A percentile compares a stretch with the other conserved stretches of the same genome.
Conservation (phyloP, 2,329 filamentous ascomycete genomes). For the Tolypocladium album region DNA sequence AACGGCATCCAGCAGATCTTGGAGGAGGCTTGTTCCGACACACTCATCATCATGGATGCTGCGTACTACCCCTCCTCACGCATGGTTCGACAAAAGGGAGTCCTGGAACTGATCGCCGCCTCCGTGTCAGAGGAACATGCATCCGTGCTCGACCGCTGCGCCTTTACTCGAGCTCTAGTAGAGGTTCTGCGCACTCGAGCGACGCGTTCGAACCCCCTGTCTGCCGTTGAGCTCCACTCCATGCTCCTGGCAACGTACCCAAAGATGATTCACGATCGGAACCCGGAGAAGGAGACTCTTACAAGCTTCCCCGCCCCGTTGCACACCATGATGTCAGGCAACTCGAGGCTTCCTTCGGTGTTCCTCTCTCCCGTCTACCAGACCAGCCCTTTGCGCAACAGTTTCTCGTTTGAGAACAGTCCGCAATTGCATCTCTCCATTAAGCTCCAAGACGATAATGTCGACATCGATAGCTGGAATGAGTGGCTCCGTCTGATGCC, state of each 20-base stretch:
- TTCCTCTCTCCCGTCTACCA: conserved; percentile 40
- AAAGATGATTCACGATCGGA: conserved; percentile 38
- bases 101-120: conserved; percentile 46
- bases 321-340: conserved; percentile 44
- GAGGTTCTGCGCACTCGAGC: conserved; percentile 39
- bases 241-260: conserved; percentile 40
- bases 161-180: conserved; percentile 39
- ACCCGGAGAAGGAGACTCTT: conserved; percentile 33
- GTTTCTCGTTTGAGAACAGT: conserved; percentile 30
- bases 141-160: conserved; percentile 33
- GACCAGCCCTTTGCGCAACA: conserved; percentile 25
- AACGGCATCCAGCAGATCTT: conserved; percentile 44
- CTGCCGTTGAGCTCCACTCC: conserved; percentile 44
- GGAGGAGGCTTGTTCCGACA: conserved; percentile 44
- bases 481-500: conserved; percentile 50
- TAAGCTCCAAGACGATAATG: conserved; percentile 36
- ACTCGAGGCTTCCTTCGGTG: conserved; percentile 43
- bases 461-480: conserved; percentile 43
- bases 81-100: conserved; percentile 39
- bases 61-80: conserved; percentile 45
- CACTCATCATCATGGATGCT: conserved; percentile 47
- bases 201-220: conserved; percentile 32
- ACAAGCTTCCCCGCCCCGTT: conserved; percentile 43
- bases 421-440: conserved; percentile 40
- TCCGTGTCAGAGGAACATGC: conserved; percentile 42